Evolutionary conservation across 1,284 basidiomycete species (phyloP), one percentile per base, ranked within the genome.

Genomic region (Leucoagaricus sp.): DNA sequence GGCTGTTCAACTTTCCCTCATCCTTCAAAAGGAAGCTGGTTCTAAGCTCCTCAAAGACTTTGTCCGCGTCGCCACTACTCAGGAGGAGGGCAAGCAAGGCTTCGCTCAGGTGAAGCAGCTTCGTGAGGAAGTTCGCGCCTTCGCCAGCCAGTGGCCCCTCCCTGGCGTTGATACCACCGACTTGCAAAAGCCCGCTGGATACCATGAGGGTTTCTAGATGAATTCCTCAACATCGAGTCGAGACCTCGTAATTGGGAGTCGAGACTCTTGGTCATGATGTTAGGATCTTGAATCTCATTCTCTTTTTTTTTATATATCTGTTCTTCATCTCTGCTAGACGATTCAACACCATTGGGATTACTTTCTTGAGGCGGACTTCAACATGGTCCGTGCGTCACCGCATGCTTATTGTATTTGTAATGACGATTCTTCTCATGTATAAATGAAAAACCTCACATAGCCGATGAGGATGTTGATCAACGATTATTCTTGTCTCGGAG

Each of bases 21-120:
- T 83, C 44, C 81, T 96, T 53, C 97, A 99, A 78, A 93, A 96
- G 76, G 94, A 96, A 77, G 93, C 96, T 34, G 96, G 96, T 51
- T 85, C 85, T 62, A 99, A 98, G 83, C 79, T 97, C 62, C 84
- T 99, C 61, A 96, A 96, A 81, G 96, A 98, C 83, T 99, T 99
- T 69, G 85, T 96, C 64, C 85, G 88, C 60, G 87, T 88, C 42
- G 94, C 93, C 47, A 89, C 87, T 31, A 79, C 77, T 25, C 82
- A 86, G 62, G 80, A 84, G 63, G 90, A 85, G 64, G 86, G 84
- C 62, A 85, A 91, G 70, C 80, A 85, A 62, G 91, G 92, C 29
- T 82, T 80, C 54, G 74, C 82, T 65, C 77, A 86, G 69, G 93
- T 98, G 52, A 80, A 80, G 67, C 77, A 85, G 64, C 83, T 96